Evolutionary conservation across 306 rosid genomes (phyloP).

Genomic region (Potentilla sterilis): DNA sequence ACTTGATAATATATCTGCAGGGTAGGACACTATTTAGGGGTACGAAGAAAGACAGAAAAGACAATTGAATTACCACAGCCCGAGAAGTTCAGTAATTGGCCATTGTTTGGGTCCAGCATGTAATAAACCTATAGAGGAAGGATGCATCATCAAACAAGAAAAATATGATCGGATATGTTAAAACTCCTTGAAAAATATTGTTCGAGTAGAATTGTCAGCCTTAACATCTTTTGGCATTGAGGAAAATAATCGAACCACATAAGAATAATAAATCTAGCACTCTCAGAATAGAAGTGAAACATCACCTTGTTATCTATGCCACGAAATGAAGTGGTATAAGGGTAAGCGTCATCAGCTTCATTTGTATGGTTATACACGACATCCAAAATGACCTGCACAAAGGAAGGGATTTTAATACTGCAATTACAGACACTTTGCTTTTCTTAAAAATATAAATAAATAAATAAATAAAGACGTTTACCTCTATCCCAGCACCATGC

Average conservation of each 20-base stretch:
- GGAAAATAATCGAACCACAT: background rate
- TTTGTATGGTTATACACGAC: conserved; percentile 96
- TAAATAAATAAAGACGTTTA: conserved; percentile 25
- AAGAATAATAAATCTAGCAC: background rate
- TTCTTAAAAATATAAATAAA: background rate
- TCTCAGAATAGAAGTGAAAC: conserved; percentile 16
- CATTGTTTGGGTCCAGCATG: conserved; percentile 68
- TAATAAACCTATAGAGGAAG: conserved; percentile 70
- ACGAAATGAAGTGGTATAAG: conserved; percentile 88
- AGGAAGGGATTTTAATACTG: conserved; percentile 19
- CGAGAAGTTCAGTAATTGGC: conserved; percentile 72
- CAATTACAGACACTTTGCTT: conserved; percentile 13
- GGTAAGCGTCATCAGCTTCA: conserved; percentile 74
- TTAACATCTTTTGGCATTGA: background rate
- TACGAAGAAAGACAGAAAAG: conserved; percentile 14
- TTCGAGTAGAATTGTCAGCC: background rate
- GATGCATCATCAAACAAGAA: conserved; percentile 1
- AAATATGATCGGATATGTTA: background rate
- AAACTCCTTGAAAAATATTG: background rate
- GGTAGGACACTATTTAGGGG: background rate
- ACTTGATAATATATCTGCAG: background rate
- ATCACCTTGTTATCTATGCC: conserved; percentile 95
- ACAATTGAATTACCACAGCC: conserved; percentile 76
- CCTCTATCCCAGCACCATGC: conserved; percentile 97
- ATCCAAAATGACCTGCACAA: conserved; percentile 83